Evolutionary conservation across 768 basidiomycete genomes (phyloP).

Genomic region (Lactifluus pinguis): DNA sequence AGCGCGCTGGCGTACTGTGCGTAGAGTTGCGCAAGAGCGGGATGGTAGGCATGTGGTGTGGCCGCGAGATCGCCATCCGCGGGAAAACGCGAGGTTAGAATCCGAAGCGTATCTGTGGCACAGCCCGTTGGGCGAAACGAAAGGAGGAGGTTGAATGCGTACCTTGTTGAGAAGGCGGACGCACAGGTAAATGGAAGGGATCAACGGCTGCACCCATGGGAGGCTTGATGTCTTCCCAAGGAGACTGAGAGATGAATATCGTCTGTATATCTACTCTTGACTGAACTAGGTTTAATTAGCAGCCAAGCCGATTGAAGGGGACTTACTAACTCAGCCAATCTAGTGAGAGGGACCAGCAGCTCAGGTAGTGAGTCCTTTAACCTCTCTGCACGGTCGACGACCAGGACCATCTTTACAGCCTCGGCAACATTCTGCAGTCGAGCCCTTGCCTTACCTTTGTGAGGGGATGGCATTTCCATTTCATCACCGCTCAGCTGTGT

Average conservation of each 20-base stretch:
- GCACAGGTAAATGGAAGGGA: slow-evolving; percentile 57
- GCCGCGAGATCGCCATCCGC: slow-evolving; percentile 5
- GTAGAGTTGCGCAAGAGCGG: slow-evolving; percentile 49
- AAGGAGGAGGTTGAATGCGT: slow-evolving; percentile 16
- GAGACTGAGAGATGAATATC: slow-evolving; percentile 52
- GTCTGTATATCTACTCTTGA: slow-evolving; percentile 49
- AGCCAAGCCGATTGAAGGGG: neutral
- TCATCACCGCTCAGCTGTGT: slow-evolving; percentile 8
- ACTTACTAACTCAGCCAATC: slow-evolving; percentile 62
- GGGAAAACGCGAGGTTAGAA: slow-evolving; percentile 35
- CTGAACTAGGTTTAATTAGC: slow-evolving; percentile 28
- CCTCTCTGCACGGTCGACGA: slow-evolving; percentile 60
- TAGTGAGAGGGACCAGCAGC: slow-evolving; percentile 58
- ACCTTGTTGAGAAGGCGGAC: slow-evolving; percentile 50
- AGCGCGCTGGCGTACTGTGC: slow-evolving; percentile 52
- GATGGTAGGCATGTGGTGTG: slow-evolving; percentile 37
- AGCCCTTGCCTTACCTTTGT: slow-evolving; percentile 10
- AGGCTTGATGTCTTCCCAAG: slow-evolving; percentile 70
- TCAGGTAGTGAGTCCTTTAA: slow-evolving; percentile 55
- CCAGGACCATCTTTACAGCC: slow-evolving; percentile 42
- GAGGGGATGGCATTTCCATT: neutral
- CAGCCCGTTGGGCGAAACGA: neutral
- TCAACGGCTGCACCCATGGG: slow-evolving; percentile 60
- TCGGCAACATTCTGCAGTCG: slow-evolving; percentile 29
- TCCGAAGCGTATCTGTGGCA: slow-evolving; percentile 27